Evolutionary conservation across 768 basidiomycete genomes (phyloP).

Genomic region (Agrocybe pediades): DNA sequence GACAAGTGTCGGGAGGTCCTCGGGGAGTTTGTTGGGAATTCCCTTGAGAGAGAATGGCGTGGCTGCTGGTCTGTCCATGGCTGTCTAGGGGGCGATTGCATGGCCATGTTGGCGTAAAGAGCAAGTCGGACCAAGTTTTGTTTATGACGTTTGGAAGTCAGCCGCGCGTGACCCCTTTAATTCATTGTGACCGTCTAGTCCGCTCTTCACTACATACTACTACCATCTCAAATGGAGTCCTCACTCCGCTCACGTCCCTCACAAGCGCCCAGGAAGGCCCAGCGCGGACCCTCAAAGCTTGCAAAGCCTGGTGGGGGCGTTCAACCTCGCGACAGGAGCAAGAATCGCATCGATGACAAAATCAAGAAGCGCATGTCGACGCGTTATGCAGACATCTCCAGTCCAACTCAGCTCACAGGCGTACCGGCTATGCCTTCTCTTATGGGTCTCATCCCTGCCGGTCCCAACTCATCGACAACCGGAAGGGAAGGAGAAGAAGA

Average conservation of each 20-base stretch:
- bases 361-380: slow-evolving; percentile 97
- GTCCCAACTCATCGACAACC: slow-evolving; percentile 21
- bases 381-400: slow-evolving; percentile 86
- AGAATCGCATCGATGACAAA: slow-evolving; percentile 76
- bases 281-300: slow-evolving; percentile 32
- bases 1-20: slow-evolving; percentile 25
- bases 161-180: slow-evolving; percentile 2
- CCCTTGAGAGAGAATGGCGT: slow-evolving; percentile 25
- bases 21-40: slow-evolving; percentile 21
- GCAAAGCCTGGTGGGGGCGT: slow-evolving; percentile 31
- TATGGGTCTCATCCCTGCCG: slow-evolving; percentile 26
- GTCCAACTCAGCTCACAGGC: slow-evolving; percentile 55
- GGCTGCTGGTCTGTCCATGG: slow-evolving; percentile 25
- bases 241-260: slow-evolving; percentile 55
- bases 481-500: slow-evolving; percentile 49
- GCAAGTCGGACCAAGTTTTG: slow-evolving; percentile 16
- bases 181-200: neutral
- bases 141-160: slow-evolving; percentile 6
- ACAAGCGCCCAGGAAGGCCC: slow-evolving; percentile 43
- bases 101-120: slow-evolving; percentile 19
- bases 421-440: slow-evolving; percentile 48
- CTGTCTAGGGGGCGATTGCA: slow-evolving; percentile 18
- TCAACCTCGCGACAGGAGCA: slow-evolving; percentile 46
- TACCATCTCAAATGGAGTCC: slow-evolving; percentile 43
- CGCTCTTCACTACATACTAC: neutral